phyloP scores from a whole-genome alignment of 2,329 filamentous ascomycete species.

The Aspergillus floridensis region DNA sequence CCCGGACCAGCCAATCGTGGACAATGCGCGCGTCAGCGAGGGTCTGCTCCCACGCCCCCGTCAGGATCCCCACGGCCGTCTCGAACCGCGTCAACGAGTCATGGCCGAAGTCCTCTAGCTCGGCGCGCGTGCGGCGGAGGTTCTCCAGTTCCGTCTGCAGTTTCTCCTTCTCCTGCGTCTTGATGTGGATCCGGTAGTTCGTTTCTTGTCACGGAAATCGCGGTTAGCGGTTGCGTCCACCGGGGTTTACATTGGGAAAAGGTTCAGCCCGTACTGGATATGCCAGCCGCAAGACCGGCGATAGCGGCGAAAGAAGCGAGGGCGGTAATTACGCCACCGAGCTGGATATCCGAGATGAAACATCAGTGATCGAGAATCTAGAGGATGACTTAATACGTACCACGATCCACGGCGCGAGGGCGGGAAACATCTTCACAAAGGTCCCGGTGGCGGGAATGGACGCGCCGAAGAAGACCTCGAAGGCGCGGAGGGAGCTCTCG shows the following conservation, averaged over 20 bases:
- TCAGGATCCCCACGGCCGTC: not conserved
- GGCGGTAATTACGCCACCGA: conserved; percentile 1
- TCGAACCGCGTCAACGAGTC: not conserved
- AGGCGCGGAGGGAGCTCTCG: not conserved
- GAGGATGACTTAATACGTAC: not conserved
- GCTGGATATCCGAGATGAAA: not conserved
- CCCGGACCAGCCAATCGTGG: not conserved
- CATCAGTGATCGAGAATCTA: not conserved
- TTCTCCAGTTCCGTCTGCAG: not conserved
- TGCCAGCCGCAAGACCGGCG: not conserved
- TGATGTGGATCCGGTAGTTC: not conserved
- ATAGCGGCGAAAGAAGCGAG: not conserved
- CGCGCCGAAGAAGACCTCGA: not conserved
- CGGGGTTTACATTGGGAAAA: not conserved
- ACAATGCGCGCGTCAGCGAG: not conserved
- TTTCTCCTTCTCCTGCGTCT: not conserved
- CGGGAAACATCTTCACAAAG: not conserved
- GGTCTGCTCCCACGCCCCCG: not conserved
- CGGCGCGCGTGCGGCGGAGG: not conserved
- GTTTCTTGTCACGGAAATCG: not conserved
- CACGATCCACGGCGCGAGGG: not conserved
- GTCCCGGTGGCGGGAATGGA: not conserved
- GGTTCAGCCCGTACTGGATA: not conserved
- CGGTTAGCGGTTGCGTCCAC: too few species aligned
- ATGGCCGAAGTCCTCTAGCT: not conserved